Percentiles rank a stretch among this genome's conserved stretches.
These are phyloP conservation scores for Escovopsis sp. DNA, from an alignment of 2,329 filamentous ascomycete genomes.

Conservation along the genomic window DNA sequence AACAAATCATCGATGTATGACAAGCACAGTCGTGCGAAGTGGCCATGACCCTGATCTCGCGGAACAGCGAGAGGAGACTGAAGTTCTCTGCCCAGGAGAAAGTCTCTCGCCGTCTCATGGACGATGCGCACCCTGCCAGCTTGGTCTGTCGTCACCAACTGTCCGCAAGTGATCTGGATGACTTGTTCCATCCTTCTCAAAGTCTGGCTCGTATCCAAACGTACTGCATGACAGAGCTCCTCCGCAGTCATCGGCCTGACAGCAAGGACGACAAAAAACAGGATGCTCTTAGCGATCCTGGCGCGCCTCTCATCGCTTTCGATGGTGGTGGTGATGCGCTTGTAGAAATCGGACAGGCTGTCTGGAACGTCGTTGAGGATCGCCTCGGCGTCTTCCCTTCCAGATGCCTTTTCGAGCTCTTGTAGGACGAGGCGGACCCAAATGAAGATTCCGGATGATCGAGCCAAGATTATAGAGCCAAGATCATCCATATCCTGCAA, in stretches of 20 bases:
- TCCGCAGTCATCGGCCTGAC: background rate
- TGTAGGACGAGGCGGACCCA: slow-evolving; percentile 3
- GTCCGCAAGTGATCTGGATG: background rate
- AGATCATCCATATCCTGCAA: background rate
- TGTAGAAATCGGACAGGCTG: background rate
- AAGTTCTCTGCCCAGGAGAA: background rate
- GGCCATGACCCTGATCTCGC: background rate
- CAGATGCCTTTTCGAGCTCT: slow-evolving; percentile 2
- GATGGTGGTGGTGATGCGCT: background rate
- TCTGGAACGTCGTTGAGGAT: background rate
- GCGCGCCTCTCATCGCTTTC: slow-evolving; percentile 1
- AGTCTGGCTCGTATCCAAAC: background rate
- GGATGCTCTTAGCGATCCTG: slow-evolving; percentile 2
- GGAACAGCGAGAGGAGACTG: background rate
- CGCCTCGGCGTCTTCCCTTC: slow-evolving; percentile 1
- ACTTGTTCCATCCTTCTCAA: background rate
- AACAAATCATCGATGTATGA: background rate
- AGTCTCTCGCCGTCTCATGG: slow-evolving; percentile 2
- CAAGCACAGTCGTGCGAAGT: slow-evolving; percentile 1
- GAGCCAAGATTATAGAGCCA: background rate
- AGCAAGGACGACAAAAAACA: slow-evolving; percentile 1
- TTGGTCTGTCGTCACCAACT: slow-evolving; percentile 2
- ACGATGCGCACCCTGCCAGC: slow-evolving; percentile 1
- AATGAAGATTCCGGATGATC: slow-evolving; percentile 2
- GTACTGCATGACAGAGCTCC: slow-evolving; percentile 2